phyloP scores from a whole-genome alignment of 2,329 filamentous ascomycete species.

The Xylaria polymorpha region DNA sequence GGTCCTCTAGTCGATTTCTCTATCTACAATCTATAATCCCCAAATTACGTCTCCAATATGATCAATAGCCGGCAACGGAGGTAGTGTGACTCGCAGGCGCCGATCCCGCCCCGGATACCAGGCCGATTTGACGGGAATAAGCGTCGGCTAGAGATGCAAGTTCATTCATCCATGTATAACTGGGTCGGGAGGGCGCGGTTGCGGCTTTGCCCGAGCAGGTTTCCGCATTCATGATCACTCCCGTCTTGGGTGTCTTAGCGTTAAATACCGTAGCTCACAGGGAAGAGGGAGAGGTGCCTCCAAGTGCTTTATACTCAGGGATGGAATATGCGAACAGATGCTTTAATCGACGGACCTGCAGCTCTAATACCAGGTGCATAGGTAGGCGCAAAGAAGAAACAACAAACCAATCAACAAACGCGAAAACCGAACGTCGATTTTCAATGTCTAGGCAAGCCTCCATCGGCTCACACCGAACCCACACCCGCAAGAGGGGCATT shows the following conservation, averaged over 20 bases:
- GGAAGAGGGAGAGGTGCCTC: not conserved
- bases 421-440: not conserved
- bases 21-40: not conserved
- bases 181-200: constrained; percentile 21
- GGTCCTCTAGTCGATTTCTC: not conserved
- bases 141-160: constrained; percentile 24
- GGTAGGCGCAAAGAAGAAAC: not conserved
- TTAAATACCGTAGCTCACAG: not conserved
- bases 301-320: not conserved
- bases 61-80: constrained; percentile 43
- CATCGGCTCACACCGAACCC: constrained; percentile 7
- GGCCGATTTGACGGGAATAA: constrained; percentile 37
- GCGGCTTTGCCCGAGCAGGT: constrained; percentile 17
- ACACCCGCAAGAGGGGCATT: not conserved
- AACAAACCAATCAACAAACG: not conserved
- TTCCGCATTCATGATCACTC: not conserved
- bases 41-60: constrained; percentile 20
- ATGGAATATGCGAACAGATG: not conserved
- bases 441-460: not conserved
- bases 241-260: not conserved
- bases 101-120: constrained; percentile 41
- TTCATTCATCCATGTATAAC: constrained; percentile 12
- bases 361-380: not conserved
- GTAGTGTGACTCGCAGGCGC: constrained; percentile 35
- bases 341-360: not conserved